Conservation (phyloP, 2,329 filamentous ascomycete species). For the Chaetomium strumarium region DNA sequence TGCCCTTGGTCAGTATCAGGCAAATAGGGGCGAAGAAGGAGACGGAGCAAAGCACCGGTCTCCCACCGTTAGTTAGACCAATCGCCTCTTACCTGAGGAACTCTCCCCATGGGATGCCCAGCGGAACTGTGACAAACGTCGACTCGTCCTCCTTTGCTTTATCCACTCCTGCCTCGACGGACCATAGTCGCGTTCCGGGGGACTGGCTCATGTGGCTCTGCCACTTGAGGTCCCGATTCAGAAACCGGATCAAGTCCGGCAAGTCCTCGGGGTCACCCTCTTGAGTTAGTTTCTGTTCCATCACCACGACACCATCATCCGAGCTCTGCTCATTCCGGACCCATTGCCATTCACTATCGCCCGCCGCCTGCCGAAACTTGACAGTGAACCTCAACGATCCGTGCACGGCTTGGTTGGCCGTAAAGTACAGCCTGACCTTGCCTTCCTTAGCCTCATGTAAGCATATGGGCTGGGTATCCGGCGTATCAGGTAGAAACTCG, state of each 20-base stretch:
- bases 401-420: constrained; percentile 41
- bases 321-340: constrained; percentile 57
- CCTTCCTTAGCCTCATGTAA: constrained; percentile 40
- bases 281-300: constrained; percentile 35
- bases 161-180: constrained; percentile 51
- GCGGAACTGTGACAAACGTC: constrained; percentile 45
- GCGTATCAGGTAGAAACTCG: constrained; percentile 27
- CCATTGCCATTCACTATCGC: constrained; percentile 61
- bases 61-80: neutral
- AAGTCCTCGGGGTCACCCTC: constrained; percentile 37
- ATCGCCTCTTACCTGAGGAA: constrained; percentile 45
- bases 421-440: constrained; percentile 48
- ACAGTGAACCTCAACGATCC: constrained; percentile 59
- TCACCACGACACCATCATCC: constrained; percentile 57
- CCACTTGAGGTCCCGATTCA: constrained; percentile 52
- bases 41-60: neutral
- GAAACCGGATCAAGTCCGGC: constrained; percentile 48
- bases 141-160: constrained; percentile 54
- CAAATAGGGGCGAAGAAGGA: neutral
- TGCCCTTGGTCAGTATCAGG: constrained; percentile 26
- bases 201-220: constrained; percentile 56
- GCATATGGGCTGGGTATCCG: constrained; percentile 38
- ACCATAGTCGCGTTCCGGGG: constrained; percentile 64
- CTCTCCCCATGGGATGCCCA: constrained; percentile 58
- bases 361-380: constrained; percentile 53